A percentile compares a stretch with the other conserved stretches of the same genome.
Conservation (phyloP, 345 rosid genomes). For the Xanthoceras sorbifolium region DNA sequence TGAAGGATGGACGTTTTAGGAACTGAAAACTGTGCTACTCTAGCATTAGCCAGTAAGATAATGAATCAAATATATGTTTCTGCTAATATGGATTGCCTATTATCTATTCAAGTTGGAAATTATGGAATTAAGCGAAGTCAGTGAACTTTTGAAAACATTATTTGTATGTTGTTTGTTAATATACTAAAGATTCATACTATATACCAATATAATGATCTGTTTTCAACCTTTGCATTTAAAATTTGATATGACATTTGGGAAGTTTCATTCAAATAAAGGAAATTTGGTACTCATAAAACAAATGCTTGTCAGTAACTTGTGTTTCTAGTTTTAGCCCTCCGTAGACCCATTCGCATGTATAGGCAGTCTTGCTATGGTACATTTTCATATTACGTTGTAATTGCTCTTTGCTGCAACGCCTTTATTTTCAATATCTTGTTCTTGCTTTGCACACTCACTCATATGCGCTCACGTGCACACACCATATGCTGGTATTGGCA, state of each 20-base stretch:
- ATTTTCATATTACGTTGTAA: not conserved
- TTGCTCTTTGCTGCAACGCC: not conserved
- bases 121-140: not conserved
- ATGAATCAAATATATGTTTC: not conserved
- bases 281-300: not conserved
- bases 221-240: not conserved
- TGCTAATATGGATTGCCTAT: not conserved
- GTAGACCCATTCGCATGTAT: not conserved
- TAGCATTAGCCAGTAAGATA: not conserved
- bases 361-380: not conserved
- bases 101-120: not conserved
- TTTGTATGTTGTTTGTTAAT: constrained; percentile 4
- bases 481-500: not conserved
- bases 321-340: not conserved
- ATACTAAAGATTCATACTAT: not conserved
- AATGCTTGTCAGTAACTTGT: not conserved
- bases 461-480: not conserved
- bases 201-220: not conserved
- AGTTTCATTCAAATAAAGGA: not conserved
- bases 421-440: not conserved
- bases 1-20: constrained; percentile 4
- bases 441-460: not conserved
- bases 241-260: not conserved
- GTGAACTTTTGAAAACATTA: not conserved
- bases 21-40: not conserved